These are phyloP conservation scores for Malus orientalis DNA, from an alignment of 306 rosid species.

Conservation along the genomic window DNA sequence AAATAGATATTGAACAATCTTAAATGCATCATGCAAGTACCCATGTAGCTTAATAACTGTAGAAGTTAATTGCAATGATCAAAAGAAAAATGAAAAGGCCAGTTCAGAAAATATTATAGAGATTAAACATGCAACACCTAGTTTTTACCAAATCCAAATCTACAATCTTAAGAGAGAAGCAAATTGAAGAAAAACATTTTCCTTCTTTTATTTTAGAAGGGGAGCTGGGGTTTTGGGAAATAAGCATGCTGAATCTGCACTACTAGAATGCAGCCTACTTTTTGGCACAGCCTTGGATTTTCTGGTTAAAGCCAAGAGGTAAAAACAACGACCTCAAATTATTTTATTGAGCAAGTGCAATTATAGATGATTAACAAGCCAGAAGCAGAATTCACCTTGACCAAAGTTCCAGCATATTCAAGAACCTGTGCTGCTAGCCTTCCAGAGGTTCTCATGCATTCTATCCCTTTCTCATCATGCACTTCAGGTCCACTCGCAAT, in stretches of 20 bases:
- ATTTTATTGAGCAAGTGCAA: background rate
- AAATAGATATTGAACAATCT: background rate
- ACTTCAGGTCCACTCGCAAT: conserved; percentile 68
- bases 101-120: background rate
- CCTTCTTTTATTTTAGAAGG: background rate
- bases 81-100: background rate
- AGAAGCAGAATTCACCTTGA: conserved; percentile 54
- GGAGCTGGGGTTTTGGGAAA: too few species aligned
- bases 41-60: background rate
- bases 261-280: background rate
- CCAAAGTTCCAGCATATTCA: conserved; percentile 80
- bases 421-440: conserved; percentile 96
- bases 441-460: conserved; percentile 92
- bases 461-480: conserved; percentile 76
- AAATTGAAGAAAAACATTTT: background rate
- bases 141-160: background rate
- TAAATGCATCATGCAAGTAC: background rate
- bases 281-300: background rate
- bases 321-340: background rate
- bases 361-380: background rate
- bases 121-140: background rate
- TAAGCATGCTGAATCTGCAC: background rate
- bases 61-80: background rate
- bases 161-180: background rate
- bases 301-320: background rate